Evolutionary conservation across 495 filamentous ascomycete genomes (phyloP).

Genomic region (Niebla homalea): DNA sequence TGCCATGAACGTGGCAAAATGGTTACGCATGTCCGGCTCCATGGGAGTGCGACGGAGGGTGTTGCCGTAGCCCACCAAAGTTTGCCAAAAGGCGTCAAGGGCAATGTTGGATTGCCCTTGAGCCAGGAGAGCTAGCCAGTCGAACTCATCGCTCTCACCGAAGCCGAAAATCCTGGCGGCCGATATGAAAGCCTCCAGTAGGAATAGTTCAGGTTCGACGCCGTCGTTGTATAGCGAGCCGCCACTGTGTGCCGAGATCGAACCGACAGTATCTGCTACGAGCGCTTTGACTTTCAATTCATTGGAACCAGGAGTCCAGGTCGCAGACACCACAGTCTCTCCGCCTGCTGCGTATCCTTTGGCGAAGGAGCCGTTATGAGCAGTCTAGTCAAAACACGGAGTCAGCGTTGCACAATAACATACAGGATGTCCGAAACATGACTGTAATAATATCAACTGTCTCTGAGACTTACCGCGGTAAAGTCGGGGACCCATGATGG

Average conservation of each 20-base stretch:
- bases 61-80: neutral
- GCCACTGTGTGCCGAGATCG: neutral
- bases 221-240: neutral
- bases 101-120: neutral
- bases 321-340: neutral
- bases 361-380: neutral
- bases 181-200: neutral
- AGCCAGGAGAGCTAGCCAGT: neutral
- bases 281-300: neutral
- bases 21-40: neutral
- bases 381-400: neutral
- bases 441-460: no score
- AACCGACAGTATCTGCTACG: neutral
- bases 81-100: neutral
- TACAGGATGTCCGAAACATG: no score
- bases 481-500: neutral
- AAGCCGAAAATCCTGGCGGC: neutral
- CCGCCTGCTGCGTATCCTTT: neutral
- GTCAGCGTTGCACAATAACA: no score
- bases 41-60: neutral
- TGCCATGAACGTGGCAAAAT: neutral
- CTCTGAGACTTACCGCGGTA: neutral
- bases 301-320: neutral
- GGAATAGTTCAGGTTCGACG: neutral
- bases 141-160: neutral